These are phyloP conservation scores for Cocos nucifera DNA, from an alignment of 176 grass and related monocot genomes.

Conservation along the genomic window DNA sequence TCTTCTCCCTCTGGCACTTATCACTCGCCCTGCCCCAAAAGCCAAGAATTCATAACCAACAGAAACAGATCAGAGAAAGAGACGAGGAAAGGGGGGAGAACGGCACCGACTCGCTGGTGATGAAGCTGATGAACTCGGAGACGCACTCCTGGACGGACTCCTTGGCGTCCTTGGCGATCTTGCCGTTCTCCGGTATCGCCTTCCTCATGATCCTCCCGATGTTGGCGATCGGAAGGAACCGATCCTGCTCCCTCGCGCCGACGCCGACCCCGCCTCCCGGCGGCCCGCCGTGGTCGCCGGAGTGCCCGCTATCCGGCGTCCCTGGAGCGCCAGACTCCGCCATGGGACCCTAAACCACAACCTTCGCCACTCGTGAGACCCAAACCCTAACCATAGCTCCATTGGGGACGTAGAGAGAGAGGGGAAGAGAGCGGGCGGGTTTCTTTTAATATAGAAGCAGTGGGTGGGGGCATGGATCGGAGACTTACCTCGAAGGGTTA, in stretches of 20 bases:
- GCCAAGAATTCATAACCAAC: neutral
- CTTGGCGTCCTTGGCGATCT: conserved; percentile 9
- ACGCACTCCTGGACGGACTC: conserved; percentile 10
- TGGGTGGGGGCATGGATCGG: no score
- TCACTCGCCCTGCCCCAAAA: conserved; percentile 1
- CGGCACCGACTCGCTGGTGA: conserved; percentile 1
- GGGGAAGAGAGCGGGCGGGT: no score
- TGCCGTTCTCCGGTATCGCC: conserved; percentile 6
- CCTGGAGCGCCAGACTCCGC: neutral
- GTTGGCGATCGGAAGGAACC: conserved; percentile 8
- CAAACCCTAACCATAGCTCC: no score
- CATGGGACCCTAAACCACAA: neutral
- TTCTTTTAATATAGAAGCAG: no score
- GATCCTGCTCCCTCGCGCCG: conserved; percentile 1
- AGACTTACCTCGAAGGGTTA: no score
- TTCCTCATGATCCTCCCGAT: conserved; percentile 7
- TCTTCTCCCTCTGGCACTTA: conserved; percentile 6
- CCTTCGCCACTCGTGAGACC: no score
- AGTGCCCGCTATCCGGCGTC: conserved; percentile 1
- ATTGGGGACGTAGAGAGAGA: no score
- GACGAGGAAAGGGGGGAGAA: neutral
- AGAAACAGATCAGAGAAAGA: neutral
- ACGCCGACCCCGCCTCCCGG: neutral
- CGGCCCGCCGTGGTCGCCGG: neutral
- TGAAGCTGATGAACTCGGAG: conserved; percentile 9